phyloP scores from a whole-genome alignment of 805 yeast genomes.

The Kodamaea kakaduensis region DNA sequence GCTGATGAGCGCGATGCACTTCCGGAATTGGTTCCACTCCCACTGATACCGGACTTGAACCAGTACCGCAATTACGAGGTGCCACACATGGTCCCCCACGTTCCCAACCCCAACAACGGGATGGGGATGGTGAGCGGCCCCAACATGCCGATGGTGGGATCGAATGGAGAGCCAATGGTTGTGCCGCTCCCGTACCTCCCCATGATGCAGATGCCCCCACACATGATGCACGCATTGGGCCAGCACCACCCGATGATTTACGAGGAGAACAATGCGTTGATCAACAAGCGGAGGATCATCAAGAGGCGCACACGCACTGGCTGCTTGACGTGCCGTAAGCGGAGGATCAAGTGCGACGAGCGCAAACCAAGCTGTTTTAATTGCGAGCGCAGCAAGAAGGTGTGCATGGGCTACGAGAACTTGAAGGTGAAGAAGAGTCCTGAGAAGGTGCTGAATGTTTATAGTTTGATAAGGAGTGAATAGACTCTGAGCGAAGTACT shows the following conservation, averaged over 20 bases:
- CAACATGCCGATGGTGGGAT: neutral
- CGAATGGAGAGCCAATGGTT: no score
- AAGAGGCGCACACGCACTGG: conserved; percentile 70
- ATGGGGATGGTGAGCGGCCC: neutral
- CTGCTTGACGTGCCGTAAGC: conserved; percentile 65
- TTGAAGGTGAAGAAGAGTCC: conserved; percentile 7
- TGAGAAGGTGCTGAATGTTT: conserved; percentile 6
- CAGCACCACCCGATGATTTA: conserved; percentile 5
- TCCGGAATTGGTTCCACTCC: conserved; percentile 1
- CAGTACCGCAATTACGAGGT: neutral
- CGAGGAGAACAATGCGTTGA: conserved; percentile 28
- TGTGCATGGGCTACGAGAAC: conserved; percentile 62
- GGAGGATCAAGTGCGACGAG: conserved; percentile 75
- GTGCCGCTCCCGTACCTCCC: conserved; percentile 5
- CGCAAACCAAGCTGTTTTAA: conserved; percentile 64
- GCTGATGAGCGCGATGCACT: conserved; percentile 2
- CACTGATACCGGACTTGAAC: conserved; percentile 3
- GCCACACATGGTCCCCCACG: neutral
- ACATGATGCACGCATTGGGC: conserved; percentile 7
- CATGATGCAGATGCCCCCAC: conserved; percentile 9
- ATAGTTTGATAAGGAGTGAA: conserved; percentile 7
- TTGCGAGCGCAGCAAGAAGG: conserved; percentile 60
- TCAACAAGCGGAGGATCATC: conserved; percentile 41
- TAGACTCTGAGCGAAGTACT: no score
- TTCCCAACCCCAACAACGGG: neutral